phyloP scores from a whole-genome alignment of 2,329 filamentous ascomycete genomes.

The Diaporthe australafricana region DNA sequence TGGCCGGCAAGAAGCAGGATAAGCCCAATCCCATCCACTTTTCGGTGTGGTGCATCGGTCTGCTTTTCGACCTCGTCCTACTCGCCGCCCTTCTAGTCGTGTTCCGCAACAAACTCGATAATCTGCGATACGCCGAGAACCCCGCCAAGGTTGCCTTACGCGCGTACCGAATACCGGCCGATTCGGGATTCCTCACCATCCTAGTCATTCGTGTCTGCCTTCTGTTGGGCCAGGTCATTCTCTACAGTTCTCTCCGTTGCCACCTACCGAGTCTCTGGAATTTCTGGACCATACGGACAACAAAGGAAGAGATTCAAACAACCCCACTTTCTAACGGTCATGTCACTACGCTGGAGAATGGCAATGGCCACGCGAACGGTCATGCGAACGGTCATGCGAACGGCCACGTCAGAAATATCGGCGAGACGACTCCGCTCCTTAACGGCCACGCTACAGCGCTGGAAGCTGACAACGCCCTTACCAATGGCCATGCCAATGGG shows the following conservation, averaged over 20 bases:
- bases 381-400: constrained; percentile 44
- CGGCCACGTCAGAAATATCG: constrained; percentile 42
- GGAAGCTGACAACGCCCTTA: constrained; percentile 39
- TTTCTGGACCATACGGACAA: constrained; percentile 54
- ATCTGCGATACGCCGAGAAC: constrained; percentile 46
- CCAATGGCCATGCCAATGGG: constrained; percentile 45
- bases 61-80: constrained; percentile 80
- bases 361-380: constrained; percentile 41
- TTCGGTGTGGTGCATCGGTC: constrained; percentile 79
- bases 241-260: constrained; percentile 56
- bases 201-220: constrained; percentile 33
- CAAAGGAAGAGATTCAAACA: constrained; percentile 60
- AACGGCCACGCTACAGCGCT: constrained; percentile 54
- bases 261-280: constrained; percentile 57
- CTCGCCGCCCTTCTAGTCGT: constrained; percentile 76
- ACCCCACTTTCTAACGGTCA: constrained; percentile 70
- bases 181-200: constrained; percentile 29
- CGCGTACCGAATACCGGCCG: constrained; percentile 38
- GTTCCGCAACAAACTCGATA: constrained; percentile 64
- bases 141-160: constrained; percentile 65
- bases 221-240: constrained; percentile 31
- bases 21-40: constrained; percentile 86
- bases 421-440: constrained; percentile 75
- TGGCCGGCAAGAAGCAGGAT: constrained; percentile 80
- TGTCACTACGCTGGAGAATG: constrained; percentile 50